Conservation (phyloP, 2,329 filamentous ascomycete species). For the Hypoxylon sp. region DNA sequence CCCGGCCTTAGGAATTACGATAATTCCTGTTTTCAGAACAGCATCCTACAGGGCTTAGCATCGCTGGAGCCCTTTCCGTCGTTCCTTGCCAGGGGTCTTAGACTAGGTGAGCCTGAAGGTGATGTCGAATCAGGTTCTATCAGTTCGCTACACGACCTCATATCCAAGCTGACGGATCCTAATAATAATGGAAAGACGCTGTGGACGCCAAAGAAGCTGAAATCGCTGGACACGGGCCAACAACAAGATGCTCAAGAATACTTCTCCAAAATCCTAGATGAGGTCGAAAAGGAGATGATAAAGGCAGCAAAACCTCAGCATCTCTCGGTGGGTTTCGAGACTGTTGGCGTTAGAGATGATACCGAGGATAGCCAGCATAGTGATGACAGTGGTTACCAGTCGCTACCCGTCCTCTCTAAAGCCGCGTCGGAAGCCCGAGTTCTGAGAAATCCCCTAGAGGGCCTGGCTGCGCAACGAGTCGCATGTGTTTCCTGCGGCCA, state of each 20-base stretch:
- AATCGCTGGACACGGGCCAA: constrained; percentile 93
- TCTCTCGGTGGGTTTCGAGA: constrained; percentile 52
- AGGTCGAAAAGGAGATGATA: constrained; percentile 79
- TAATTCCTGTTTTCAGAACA: constrained; percentile 98
- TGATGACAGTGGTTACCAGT: constrained; percentile 66
- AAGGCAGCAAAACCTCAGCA: constrained; percentile 53
- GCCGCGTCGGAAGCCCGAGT: constrained; percentile 48
- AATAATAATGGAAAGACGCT: constrained; percentile 77
- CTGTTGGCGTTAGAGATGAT: constrained; percentile 53
- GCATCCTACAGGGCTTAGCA: constrained; percentile 85
- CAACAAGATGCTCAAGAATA: constrained; percentile 99
- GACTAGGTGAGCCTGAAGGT: constrained; percentile 42
- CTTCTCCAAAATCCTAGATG: constrained; percentile 86
- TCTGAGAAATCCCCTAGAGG: constrained; percentile 82
- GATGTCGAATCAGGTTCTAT: constrained; percentile 50
- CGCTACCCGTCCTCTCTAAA: constrained; percentile 51
- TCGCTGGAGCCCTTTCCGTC: constrained; percentile 74
- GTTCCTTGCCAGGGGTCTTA: constrained; percentile 64
- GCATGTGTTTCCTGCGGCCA: constrained; percentile 86
- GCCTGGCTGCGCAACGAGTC: constrained; percentile 85
- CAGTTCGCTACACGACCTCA: constrained; percentile 67
- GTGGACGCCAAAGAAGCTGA: constrained; percentile 83
- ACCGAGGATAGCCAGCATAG: constrained; percentile 58
- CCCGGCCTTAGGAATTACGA: constrained; percentile 87
- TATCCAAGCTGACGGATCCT: constrained; percentile 74